Evolutionary conservation across 164 flowering plant species (phyloP), one percentile per base, ranked within the genome.

Genomic region (Cinnamomum micranthum): DNA sequence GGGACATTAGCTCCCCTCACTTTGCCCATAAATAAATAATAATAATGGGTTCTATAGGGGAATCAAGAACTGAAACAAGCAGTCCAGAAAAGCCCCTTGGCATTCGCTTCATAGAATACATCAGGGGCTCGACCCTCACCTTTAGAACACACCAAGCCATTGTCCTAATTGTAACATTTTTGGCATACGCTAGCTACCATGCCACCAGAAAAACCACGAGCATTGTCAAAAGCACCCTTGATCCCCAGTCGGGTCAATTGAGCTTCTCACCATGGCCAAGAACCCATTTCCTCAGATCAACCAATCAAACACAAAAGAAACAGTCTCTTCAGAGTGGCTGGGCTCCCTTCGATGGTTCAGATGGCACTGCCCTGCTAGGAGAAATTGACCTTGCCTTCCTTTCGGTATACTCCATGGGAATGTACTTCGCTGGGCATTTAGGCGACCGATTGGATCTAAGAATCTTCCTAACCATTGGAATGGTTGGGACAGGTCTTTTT

Each of bases 401-500:
- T 3, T 75, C 86, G 2, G 76, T 85, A 1, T 95, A 95, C 69
- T 87, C 99, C 1, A 2, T 83, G 17, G 99, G 99, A 41, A 92
- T 90, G 97, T 95, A 85, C 81, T 89, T 88, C 65, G 82, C 99
- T 0, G 98, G 99, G 3, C 98, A 95, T 20, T 73, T 95, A 25
- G 99, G 99, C 0, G 99, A 95, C 70, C 81, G 97, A 50, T 33
- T 87, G 83, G 84, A 95, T 72, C 82, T 93, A 58, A 85, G 99
- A 77, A 76, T 88, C 41, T 90, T 95, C 77, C 72, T 93, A 24
- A 90, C 97, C 4, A 69, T 87, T 1, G 99, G 99, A 74, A 95
- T 95, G 99, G 33, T 95, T 3, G 99, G 97, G 64, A 92, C 97
- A 47, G 95, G 99, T 69, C 0, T 95, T 31, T 93, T 93, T 72